Evolutionary conservation across 805 yeast genomes (phyloP).

Genomic region (Saturnispora galanensis): DNA sequence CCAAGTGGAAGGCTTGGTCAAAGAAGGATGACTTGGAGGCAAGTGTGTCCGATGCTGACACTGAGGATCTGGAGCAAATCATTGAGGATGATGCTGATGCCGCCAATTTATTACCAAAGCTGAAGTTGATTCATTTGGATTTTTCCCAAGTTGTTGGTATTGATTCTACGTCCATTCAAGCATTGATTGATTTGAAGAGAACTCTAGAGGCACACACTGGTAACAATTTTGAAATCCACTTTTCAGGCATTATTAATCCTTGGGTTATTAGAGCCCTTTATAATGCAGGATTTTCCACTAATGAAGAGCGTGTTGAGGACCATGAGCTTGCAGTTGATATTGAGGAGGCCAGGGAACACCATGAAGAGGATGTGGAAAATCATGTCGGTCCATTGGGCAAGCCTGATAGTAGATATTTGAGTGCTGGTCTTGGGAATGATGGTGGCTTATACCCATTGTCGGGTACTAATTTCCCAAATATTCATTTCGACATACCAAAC

Average conservation of each 20-base stretch:
- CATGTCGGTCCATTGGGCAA: not conserved
- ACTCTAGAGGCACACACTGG: constrained; percentile 68
- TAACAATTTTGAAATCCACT: constrained; percentile 80
- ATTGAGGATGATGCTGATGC: not conserved
- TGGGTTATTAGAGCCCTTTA: constrained; percentile 78
- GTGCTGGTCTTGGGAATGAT: constrained; percentile 15
- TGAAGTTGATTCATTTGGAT: constrained; percentile 70
- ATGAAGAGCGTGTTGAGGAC: constrained; percentile 6
- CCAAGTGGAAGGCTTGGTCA: constrained; percentile 20
- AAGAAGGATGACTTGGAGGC: constrained; percentile 1
- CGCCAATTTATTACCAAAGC: constrained; percentile 37
- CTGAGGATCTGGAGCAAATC: not conserved
- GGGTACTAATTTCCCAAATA: constrained; percentile 61
- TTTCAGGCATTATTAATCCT: constrained; percentile 72
- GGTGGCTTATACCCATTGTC: constrained; percentile 35
- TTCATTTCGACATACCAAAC: constrained; percentile 70
- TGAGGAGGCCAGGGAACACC: constrained; percentile 4
- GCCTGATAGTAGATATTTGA: constrained; percentile 12
- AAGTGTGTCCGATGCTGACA: not conserved
- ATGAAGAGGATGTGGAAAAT: constrained; percentile 2
- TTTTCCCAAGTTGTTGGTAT: constrained; percentile 65
- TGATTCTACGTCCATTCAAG: constrained; percentile 75
- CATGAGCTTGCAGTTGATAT: constrained; percentile 12
- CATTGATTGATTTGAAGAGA: constrained; percentile 64
- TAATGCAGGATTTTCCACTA: constrained; percentile 56